Conservation (phyloP, 2,329 filamentous ascomycete genomes). For the Leptographium wingfieldii region DNA sequence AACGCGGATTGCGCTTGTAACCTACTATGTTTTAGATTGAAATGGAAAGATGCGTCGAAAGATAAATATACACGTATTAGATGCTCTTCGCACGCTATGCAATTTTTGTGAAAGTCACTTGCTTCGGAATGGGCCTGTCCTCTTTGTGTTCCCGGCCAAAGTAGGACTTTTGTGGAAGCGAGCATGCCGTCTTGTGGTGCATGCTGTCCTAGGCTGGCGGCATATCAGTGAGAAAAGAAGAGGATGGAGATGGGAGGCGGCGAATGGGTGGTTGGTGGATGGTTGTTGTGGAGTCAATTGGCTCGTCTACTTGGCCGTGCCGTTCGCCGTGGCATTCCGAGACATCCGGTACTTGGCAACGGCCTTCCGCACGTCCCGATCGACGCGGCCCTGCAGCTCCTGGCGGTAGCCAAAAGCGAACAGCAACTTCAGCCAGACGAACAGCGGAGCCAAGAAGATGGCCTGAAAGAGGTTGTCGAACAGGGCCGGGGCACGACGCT, state of each 20-base stretch:
- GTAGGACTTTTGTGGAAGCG: no score
- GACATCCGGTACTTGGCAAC: constrained; percentile 58
- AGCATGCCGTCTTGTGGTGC: no score
- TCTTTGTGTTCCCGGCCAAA: neutral
- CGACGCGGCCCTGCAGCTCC: constrained; percentile 70
- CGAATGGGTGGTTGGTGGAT: no score
- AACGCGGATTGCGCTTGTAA: neutral
- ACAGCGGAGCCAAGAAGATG: constrained; percentile 84
- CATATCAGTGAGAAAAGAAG: no score
- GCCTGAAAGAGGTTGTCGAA: constrained; percentile 89
- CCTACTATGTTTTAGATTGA: neutral
- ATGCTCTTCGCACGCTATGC: neutral
- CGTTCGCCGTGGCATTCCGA: constrained; percentile 35
- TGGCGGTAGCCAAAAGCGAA: constrained; percentile 85
- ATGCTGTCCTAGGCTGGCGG: no score
- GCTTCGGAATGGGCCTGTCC: neutral
- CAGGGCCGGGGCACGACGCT: constrained; percentile 76
- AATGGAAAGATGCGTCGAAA: neutral
- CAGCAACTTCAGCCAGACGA: constrained; percentile 90
- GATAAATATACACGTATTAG: neutral
- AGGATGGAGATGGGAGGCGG: no score
- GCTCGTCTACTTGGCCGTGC: constrained; percentile 33
- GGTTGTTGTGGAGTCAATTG: neutral
- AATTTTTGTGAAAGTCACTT: neutral
- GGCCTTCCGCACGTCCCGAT: constrained; percentile 62